phyloP scores from a whole-genome alignment of 768 basidiomycete species.

The Panaeolus cyanescens region DNA sequence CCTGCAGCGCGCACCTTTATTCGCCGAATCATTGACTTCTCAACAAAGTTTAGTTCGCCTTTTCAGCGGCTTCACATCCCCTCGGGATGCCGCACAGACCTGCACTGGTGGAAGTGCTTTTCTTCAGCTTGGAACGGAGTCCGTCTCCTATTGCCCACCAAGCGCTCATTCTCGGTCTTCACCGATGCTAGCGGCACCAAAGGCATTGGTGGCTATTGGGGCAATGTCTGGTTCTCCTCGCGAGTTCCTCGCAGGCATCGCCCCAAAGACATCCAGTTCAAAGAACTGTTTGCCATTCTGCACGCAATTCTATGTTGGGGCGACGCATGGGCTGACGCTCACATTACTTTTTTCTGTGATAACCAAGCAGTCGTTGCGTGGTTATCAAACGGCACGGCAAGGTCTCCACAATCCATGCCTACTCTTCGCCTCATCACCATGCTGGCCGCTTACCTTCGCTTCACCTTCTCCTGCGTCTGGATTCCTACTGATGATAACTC shows the following conservation, averaged over 20 bases:
- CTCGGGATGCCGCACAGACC: neutral
- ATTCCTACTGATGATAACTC: neutral
- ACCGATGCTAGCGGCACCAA: slow-evolving; percentile 31
- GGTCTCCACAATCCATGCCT: neutral
- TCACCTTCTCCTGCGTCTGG: neutral
- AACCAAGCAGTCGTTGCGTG: neutral
- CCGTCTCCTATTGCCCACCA: slow-evolving; percentile 12
- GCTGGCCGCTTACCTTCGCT: neutral
- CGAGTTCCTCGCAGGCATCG: neutral
- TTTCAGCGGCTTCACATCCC: slow-evolving; percentile 25
- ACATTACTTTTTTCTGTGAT: neutral
- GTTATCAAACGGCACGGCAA: neutral
- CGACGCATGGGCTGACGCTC: neutral
- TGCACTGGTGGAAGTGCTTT: neutral
- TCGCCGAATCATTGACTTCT: slow-evolving; percentile 28
- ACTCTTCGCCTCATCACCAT: neutral
- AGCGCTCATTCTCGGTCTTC: slow-evolving; percentile 14
- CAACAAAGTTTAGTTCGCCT: slow-evolving; percentile 21
- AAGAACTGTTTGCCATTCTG: neutral
- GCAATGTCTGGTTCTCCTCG: slow-evolving; percentile 15
- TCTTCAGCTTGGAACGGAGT: slow-evolving; percentile 10
- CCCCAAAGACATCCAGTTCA: neutral
- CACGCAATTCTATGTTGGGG: neutral
- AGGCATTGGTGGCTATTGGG: slow-evolving; percentile 24
- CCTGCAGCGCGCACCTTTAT: slow-evolving; percentile 28